These are phyloP conservation scores for Dryadomyces quercivorus DNA, from an alignment of 2,329 filamentous ascomycete genomes.

Conservation along the genomic window DNA sequence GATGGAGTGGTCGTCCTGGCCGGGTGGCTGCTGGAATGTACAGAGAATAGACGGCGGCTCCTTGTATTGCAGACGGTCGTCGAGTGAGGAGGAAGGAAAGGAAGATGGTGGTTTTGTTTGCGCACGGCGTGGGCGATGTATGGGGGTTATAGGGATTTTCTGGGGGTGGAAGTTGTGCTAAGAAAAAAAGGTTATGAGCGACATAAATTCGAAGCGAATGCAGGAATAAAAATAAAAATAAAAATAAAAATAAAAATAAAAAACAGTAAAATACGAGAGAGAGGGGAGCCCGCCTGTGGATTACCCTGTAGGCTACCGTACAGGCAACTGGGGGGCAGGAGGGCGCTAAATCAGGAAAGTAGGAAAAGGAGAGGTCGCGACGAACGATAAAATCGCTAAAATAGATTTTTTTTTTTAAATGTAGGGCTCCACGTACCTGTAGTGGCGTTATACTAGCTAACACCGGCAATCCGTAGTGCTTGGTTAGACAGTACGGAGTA, in stretches of 20 bases:
- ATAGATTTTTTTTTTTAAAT: background rate
- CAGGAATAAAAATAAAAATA: background rate
- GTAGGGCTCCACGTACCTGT: too few species aligned
- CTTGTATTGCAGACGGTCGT: background rate
- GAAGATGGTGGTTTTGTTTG: background rate
- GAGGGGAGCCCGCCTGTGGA: background rate
- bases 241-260: background rate
- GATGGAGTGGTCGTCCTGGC: background rate
- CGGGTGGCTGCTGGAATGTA: too few species aligned
- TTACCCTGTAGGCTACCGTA: background rate
- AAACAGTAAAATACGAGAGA: background rate
- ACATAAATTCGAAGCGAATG: background rate
- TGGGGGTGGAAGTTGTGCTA: slow-evolving; percentile 1
- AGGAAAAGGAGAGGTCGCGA: background rate
- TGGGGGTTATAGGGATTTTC: slow-evolving; percentile 9
- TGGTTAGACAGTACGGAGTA: too few species aligned
- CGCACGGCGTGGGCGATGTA: slow-evolving; percentile 5
- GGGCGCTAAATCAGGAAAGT: slow-evolving; percentile 6
- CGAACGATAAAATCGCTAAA: slow-evolving; percentile 1
- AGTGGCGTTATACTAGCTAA: too few species aligned
- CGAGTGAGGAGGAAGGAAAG: background rate
- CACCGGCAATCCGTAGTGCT: background rate
- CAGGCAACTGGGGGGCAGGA: background rate
- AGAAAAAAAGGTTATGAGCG: slow-evolving; percentile 1
- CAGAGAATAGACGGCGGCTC: too few species aligned